phyloP scores from a whole-genome alignment of 345 rosid species.

The Cardamine occulta region DNA sequence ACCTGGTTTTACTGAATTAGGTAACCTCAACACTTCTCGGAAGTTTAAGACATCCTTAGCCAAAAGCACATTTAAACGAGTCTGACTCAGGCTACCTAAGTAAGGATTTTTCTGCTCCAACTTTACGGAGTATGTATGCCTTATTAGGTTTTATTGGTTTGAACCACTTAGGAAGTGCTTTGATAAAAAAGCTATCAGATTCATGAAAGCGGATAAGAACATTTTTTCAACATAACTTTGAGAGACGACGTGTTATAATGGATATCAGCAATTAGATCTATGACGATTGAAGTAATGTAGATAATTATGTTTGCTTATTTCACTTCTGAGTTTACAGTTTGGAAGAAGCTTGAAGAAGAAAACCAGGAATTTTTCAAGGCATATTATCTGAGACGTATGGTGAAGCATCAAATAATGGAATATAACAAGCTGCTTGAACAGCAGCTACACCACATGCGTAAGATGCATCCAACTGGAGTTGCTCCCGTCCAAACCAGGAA shows the following conservation, averaged over 20 bases:
- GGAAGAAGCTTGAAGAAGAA: constrained; percentile 99
- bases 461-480: constrained; percentile 60
- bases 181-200: too few relatives aligned
- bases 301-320: background rate
- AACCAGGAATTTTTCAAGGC: constrained; percentile 87
- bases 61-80: too few relatives aligned
- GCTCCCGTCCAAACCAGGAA: constrained; percentile 57
- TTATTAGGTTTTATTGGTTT: too few relatives aligned
- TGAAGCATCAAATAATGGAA: constrained; percentile 82
- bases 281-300: background rate
- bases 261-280: too few relatives aligned
- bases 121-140: too few relatives aligned
- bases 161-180: too few relatives aligned
- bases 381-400: constrained; percentile 78
- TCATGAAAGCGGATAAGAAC: too few relatives aligned
- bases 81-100: too few relatives aligned
- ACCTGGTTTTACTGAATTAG: constrained; percentile 88
- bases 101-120: too few relatives aligned
- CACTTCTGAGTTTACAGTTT: constrained; percentile 56
- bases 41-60: background rate
- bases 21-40: constrained; percentile 44
- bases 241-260: too few relatives aligned
- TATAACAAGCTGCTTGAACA: constrained; percentile 90
- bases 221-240: too few relatives aligned
- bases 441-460: constrained; percentile 72